phyloP scores from a whole-genome alignment of 306 rosid genomes.

The Vigna reflexopilosa region DNA sequence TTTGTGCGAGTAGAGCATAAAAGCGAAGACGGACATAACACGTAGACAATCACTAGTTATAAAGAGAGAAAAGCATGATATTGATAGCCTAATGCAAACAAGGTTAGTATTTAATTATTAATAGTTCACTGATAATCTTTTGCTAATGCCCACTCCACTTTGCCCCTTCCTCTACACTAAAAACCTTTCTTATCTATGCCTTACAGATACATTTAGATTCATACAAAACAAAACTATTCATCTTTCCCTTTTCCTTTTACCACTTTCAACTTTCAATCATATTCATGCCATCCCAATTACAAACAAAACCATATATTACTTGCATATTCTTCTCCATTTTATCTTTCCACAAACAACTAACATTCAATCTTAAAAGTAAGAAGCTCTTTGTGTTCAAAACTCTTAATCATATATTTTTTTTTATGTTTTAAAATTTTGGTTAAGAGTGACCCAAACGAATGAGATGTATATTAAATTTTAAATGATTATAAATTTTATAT shows the following conservation, averaged over 20 bases:
- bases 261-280: too few species aligned
- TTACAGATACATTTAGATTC: slow-evolving; percentile 10
- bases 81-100: slow-evolving; percentile 19
- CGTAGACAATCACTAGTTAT: slow-evolving; percentile 31
- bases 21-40: slow-evolving; percentile 3
- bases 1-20: neutral
- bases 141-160: slow-evolving; percentile 42
- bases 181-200: slow-evolving; percentile 1
- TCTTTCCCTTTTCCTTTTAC: neutral
- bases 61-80: slow-evolving; percentile 13
- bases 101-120: neutral
- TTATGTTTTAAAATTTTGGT: too few species aligned
- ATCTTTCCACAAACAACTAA: neutral
- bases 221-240: neutral
- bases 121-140: neutral
- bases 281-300: neutral
- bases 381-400: neutral
- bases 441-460: too few species aligned
- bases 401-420: neutral
- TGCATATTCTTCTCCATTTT: too few species aligned
- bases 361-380: neutral
- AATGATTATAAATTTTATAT: too few species aligned
- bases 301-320: neutral
- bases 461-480: too few species aligned
- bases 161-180: slow-evolving; percentile 42